Evolutionary conservation across 345 rosid species (phyloP).

Genomic region (Brassica nigra): DNA sequence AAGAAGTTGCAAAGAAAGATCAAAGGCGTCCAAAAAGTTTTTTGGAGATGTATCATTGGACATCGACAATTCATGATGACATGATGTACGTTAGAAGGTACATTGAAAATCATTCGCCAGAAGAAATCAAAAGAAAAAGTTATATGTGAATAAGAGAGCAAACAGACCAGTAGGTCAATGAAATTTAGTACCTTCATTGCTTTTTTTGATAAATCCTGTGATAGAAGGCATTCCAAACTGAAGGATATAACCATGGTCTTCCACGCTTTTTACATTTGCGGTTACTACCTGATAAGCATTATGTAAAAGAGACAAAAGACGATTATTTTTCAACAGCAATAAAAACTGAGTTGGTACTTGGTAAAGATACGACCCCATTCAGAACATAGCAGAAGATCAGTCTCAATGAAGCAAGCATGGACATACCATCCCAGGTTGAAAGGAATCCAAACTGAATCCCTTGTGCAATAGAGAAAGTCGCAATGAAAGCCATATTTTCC

Average conservation of each 20-base stretch:
- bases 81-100: constrained; percentile 2
- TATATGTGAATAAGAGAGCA: constrained; percentile 4
- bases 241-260: constrained; percentile 97
- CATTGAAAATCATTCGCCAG: constrained; percentile 5
- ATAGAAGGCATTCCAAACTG: constrained; percentile 82
- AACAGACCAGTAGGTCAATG: constrained; percentile 17
- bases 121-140: constrained; percentile 13
- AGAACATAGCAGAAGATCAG: constrained; percentile 11
- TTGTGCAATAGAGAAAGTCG: constrained; percentile 78
- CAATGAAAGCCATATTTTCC: constrained; percentile 88
- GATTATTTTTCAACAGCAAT: neutral
- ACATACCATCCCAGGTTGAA: constrained; percentile 95
- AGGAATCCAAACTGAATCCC: constrained; percentile 66
- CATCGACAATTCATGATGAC: constrained; percentile 7
- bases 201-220: constrained; percentile 69
- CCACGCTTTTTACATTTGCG: constrained; percentile 84
- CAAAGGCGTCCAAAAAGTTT: neutral
- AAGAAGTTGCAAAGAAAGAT: neutral
- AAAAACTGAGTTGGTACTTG: neutral
- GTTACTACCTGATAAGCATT: constrained; percentile 58
- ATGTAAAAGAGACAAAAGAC: constrained; percentile 17
- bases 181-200: constrained; percentile 49
- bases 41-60: constrained; percentile 8
- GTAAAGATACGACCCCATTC: neutral
- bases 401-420: constrained; percentile 8